Evolutionary conservation across 2,329 filamentous ascomycete species (phyloP), one percentile per base, ranked within the genome.

Genomic region (Cercospora sp.): DNA sequence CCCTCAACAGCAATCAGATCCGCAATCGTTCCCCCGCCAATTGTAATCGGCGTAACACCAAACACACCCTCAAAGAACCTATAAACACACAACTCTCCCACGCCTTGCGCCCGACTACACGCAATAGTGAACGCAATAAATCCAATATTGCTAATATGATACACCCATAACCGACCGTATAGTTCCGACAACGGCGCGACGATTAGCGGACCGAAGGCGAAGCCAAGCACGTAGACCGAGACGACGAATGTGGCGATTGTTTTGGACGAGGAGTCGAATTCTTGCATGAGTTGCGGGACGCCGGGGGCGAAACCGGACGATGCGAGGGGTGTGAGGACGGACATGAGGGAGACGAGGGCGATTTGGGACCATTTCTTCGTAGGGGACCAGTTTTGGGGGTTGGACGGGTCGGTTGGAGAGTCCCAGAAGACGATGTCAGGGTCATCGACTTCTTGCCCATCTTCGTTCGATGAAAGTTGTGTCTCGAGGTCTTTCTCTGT

Each of bases 281-380:
- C 88, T 5, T 73, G 63, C 83, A 91, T 86, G 0, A 92, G 81
- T 3, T 87, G 79, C 0, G 87, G 85, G 0, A 91, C 86, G 5
- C 86, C 89, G 0, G 90, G 90, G 0, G 89, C 89, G 72, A 92
- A 90, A 80, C 91, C 91, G 3, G 81, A 84, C 3, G 83, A 84
- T 0, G 83, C 86, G 3, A 88, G 78, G 0, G 86, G 84, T 5
- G 80, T 81, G 20, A 86, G 76, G 20, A 86, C 81, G 1, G 82
- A 85, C 20, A 87, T 80, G 2, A 80, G 69, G 0, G 83, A 83
- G 2, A 88, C 80, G 1, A 86, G 74, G 2, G 73, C 72, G 2
- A 87, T 78, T 30, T 83, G 82, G 1, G 79, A 72, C 72, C 81
- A 81, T 75, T 86, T 87, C 70, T 79, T 80, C 9, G 66, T 67